Percentiles rank a stretch among this genome's conserved stretches.
Conservation (phyloP, 495 filamentous ascomycete genomes). For the Penicillium pulvis region DNA sequence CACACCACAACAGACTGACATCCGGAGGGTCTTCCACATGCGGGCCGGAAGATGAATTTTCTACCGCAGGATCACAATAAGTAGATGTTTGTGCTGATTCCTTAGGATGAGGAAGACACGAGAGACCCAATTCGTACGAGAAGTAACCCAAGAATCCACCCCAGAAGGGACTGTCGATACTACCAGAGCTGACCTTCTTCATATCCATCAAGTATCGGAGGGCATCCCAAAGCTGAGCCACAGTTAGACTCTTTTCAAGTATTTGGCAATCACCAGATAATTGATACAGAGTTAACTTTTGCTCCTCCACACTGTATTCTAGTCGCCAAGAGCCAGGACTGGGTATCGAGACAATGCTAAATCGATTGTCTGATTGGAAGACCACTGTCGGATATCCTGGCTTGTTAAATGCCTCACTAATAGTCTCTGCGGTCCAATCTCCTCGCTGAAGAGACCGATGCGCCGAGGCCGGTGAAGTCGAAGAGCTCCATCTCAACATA, state of each 20-base stretch:
- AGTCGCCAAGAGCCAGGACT: conserved; percentile 46
- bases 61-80: not conserved
- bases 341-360: conserved; percentile 45
- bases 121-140: conserved; percentile 83
- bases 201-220: conserved; percentile 56
- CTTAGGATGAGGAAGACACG: conserved; percentile 42
- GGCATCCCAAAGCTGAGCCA: conserved; percentile 44
- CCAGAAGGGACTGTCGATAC: conserved; percentile 65
- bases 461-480: conserved; percentile 31
- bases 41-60: conserved; percentile 6
- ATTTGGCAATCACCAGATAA: conserved; percentile 12
- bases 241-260: conserved; percentile 27
- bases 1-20: conserved; percentile 74
- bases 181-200: conserved; percentile 46
- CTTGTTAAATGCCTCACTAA: conserved; percentile 41
- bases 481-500: conserved; percentile 41
- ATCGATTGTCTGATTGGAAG: conserved; percentile 46
- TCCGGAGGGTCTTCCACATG: conserved; percentile 61
- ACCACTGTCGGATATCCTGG: conserved; percentile 42
- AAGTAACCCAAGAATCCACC: conserved; percentile 90
- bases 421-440: conserved; percentile 31
- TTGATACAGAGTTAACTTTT: conserved; percentile 29
- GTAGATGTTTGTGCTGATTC: conserved; percentile 13
- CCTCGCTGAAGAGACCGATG: conserved; percentile 28
- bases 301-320: conserved; percentile 35